A percentile compares a stretch with the other conserved stretches of the same genome.
These are phyloP conservation scores for Saccharomyces paradoxus DNA, from an alignment of 805 yeast genomes.

Conservation along the genomic window DNA sequence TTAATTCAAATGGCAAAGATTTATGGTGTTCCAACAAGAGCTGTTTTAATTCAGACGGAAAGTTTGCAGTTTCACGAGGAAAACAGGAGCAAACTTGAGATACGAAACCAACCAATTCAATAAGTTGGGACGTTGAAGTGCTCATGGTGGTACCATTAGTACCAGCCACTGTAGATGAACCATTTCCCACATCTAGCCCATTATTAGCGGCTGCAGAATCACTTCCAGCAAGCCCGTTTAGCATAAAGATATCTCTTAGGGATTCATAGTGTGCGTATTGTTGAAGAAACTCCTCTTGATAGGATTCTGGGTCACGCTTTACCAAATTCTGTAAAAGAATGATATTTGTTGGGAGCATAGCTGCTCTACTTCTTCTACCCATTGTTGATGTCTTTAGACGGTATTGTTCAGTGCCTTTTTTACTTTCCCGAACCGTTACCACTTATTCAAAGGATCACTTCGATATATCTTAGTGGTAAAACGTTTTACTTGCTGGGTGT, in stretches of 20 bases:
- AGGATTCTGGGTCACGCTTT: conserved; percentile 88
- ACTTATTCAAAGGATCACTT: not conserved
- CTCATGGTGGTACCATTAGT: conserved; percentile 21
- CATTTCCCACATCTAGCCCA: conserved; percentile 15
- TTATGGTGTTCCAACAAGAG: conserved; percentile 69
- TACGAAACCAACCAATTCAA: conserved; percentile 81
- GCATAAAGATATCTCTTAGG: conserved; percentile 73
- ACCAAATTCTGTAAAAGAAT: conserved; percentile 87
- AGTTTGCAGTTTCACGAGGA: conserved; percentile 78
- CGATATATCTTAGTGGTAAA: not conserved
- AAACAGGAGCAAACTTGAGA: conserved; percentile 87
- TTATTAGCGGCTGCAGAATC: conserved; percentile 33
- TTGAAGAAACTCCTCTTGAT: conserved; percentile 85
- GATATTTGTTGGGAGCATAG: conserved; percentile 85
- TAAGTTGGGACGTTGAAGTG: conserved; percentile 43
- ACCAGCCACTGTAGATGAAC: conserved; percentile 3
- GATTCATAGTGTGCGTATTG: conserved; percentile 92
- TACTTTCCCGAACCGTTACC: not conserved
- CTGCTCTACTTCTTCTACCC: conserved; percentile 88
- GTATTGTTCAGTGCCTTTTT: not conserved
- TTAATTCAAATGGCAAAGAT: conserved; percentile 70
- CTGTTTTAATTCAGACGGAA: conserved; percentile 71
- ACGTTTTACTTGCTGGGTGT: not conserved
- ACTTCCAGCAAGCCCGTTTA: conserved; percentile 36
- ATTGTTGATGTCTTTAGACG: conserved; percentile 31